phyloP scores from a whole-genome alignment of 2,329 filamentous ascomycete genomes.

The Lithohypha guttulata region DNA sequence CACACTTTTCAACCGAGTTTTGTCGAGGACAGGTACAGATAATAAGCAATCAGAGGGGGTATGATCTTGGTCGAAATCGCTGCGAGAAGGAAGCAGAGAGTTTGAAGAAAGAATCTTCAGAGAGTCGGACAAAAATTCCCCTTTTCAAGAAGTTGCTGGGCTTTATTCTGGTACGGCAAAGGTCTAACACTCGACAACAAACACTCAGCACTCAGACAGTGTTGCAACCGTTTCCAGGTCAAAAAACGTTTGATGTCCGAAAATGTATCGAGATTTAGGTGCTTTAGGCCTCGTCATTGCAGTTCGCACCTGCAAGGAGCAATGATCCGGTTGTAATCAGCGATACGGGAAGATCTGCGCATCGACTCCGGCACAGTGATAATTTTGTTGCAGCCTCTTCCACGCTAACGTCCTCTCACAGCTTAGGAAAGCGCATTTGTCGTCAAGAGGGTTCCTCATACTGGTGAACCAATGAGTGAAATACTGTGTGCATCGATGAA shows the following conservation, averaged over 20 bases:
- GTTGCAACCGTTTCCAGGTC: conserved; percentile 1
- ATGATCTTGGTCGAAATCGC: conserved; percentile 22
- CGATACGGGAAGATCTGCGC: too few species aligned
- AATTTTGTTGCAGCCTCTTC: too few species aligned
- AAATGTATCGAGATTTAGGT: conserved; percentile 9
- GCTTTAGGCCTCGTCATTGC: conserved; percentile 3
- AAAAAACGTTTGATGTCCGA: conserved; percentile 6
- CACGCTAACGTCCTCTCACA: too few species aligned
- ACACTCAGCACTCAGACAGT: conserved; percentile 6
- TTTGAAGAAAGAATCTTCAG: conserved; percentile 5
- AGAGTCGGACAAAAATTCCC: neutral
- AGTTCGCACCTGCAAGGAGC: too few species aligned
- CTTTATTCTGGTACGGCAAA: conserved; percentile 2
- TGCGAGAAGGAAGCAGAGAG: conserved; percentile 12
- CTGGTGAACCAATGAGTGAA: too few species aligned
- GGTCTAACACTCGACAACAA: conserved; percentile 7
- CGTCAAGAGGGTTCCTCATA: too few species aligned
- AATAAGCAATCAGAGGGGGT: conserved; percentile 37
- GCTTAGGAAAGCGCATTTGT: too few species aligned
- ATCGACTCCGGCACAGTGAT: too few species aligned
- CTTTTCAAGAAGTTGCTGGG: conserved; percentile 8
- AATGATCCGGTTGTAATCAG: too few species aligned
- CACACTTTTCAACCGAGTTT: conserved; percentile 35
- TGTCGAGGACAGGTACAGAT: conserved; percentile 27
- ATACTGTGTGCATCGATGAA: too few species aligned